Conservation (phyloP, 2,329 filamentous ascomycete species). For the Coniochaeta sp. region DNA sequence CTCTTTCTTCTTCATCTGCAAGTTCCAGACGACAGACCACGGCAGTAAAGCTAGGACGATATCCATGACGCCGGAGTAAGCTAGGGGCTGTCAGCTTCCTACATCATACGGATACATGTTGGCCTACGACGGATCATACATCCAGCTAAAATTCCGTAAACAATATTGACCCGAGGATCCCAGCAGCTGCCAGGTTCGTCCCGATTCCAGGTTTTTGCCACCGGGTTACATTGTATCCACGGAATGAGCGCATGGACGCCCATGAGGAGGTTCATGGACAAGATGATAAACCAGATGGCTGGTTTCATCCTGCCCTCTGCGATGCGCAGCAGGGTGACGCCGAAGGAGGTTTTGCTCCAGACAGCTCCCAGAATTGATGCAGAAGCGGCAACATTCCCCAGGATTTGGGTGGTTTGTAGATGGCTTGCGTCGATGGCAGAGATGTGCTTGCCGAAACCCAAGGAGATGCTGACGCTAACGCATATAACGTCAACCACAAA, state of each 20-base stretch:
- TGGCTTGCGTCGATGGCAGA: conserved; percentile 10
- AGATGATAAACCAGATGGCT: conserved; percentile 22
- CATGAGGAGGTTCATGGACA: conserved; percentile 16
- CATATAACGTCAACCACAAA: conserved; percentile 13
- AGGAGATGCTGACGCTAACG: conserved; percentile 8
- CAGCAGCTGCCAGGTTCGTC: conserved; percentile 8
- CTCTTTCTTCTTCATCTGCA: conserved; percentile 7
- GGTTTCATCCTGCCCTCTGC: conserved; percentile 16
- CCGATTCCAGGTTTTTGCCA: conserved; percentile 3
- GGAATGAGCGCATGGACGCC: conserved; percentile 8
- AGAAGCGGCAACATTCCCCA: conserved; percentile 16
- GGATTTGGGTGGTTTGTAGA: conserved; percentile 10
- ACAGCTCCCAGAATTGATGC: conserved; percentile 22
- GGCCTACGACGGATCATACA: conserved; percentile 1
- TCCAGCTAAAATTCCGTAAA: conserved; percentile 6
- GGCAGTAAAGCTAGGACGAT: conserved; percentile 8
- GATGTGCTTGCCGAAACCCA: conserved; percentile 13
- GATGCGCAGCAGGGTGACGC: conserved; percentile 23
- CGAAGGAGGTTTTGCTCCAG: conserved; percentile 31
- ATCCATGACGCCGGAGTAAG: conserved; percentile 10
- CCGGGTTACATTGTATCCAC: conserved; percentile 9
- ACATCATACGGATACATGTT: background rate
- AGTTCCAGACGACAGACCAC: conserved; percentile 9
- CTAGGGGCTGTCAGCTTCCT: background rate
- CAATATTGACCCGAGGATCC: conserved; percentile 5